Evolutionary conservation across 805 yeast genomes (phyloP).

Genomic region (Wickerhamiella lipophila): DNA sequence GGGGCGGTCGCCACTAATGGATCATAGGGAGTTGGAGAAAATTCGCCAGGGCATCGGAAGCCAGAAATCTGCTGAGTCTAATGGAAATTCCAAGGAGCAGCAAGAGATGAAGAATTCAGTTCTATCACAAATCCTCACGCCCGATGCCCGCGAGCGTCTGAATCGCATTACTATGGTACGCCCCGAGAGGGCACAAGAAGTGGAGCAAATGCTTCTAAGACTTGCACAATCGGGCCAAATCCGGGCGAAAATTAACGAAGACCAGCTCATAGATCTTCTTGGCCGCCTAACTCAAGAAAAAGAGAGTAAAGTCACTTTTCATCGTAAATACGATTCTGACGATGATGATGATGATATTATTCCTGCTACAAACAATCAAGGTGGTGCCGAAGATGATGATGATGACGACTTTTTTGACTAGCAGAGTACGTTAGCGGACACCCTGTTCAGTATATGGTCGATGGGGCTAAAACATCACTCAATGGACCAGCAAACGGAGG

Average conservation of each 20-base stretch:
- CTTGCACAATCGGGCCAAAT: slow-evolving; percentile 69
- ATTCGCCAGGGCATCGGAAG: slow-evolving; percentile 79
- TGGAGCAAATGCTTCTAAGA: slow-evolving; percentile 63
- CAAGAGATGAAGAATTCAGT: slow-evolving; percentile 33
- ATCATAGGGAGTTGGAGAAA: slow-evolving; percentile 54
- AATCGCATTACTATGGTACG: slow-evolving; percentile 78
- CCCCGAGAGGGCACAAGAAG: slow-evolving; percentile 83
- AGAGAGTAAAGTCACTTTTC: slow-evolving; percentile 23
- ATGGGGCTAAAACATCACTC: too few relatives aligned
- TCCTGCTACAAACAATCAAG: background rate
- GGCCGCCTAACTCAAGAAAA: slow-evolving; percentile 58
- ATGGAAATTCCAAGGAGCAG: slow-evolving; percentile 14
- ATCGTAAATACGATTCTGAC: slow-evolving; percentile 33
- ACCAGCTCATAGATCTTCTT: slow-evolving; percentile 68
- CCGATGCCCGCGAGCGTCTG: slow-evolving; percentile 76
- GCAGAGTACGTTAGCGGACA: too few relatives aligned
- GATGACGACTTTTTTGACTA: slow-evolving; percentile 37
- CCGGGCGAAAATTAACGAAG: slow-evolving; percentile 59
- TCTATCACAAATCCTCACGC: slow-evolving; percentile 60
- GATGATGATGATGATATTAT: slow-evolving; percentile 31
- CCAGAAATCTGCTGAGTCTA: slow-evolving; percentile 17
- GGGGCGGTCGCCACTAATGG: slow-evolving; percentile 8
- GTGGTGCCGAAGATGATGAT: slow-evolving; percentile 22
- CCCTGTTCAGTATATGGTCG: too few relatives aligned
- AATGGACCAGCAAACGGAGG: too few relatives aligned